phyloP scores from a whole-genome alignment of 176 grass and related monocot species.

The Otatea glauca region DNA sequence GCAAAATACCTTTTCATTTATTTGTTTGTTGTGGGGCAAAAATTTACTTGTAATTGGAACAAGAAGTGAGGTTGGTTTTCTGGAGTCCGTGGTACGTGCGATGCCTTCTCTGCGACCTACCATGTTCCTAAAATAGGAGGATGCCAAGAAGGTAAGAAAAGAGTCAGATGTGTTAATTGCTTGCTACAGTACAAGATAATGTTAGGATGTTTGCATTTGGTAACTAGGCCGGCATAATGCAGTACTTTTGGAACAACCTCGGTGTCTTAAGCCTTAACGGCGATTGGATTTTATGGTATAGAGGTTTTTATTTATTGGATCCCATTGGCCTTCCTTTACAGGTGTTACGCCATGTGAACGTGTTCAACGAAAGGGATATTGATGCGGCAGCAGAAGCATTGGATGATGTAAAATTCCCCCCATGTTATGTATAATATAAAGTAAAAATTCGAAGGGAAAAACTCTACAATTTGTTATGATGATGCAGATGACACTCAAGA shows the following conservation, averaged over 20 bases:
- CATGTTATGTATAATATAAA: background rate
- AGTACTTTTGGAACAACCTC: background rate
- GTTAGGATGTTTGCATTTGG: no score
- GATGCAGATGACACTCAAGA: constrained; percentile 82
- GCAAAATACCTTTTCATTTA: background rate
- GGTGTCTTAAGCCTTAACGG: background rate
- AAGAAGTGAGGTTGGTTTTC: constrained; percentile 67
- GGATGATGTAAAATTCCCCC: constrained; percentile 67
- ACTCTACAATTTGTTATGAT: constrained; percentile 1
- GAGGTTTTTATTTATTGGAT: background rate
- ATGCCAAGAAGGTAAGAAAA: constrained; percentile 80
- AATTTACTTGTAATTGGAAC: constrained; percentile 85
- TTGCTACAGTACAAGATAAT: background rate
- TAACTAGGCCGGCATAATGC: background rate
- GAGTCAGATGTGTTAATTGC: background rate
- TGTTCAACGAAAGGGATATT: constrained; percentile 70
- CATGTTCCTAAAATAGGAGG: constrained; percentile 81
- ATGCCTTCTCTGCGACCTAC: constrained; percentile 85
- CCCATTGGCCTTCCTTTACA: constrained; percentile 39
- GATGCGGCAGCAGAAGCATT: constrained; percentile 79
- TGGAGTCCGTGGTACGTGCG: constrained; percentile 81
- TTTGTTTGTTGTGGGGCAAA: constrained; percentile 53
- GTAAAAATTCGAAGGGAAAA: background rate
- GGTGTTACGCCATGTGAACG: constrained; percentile 73
- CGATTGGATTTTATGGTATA: background rate